phyloP scores from a whole-genome alignment of 139 green algal species.

The Chlamydomonas asymmetrica region DNA sequence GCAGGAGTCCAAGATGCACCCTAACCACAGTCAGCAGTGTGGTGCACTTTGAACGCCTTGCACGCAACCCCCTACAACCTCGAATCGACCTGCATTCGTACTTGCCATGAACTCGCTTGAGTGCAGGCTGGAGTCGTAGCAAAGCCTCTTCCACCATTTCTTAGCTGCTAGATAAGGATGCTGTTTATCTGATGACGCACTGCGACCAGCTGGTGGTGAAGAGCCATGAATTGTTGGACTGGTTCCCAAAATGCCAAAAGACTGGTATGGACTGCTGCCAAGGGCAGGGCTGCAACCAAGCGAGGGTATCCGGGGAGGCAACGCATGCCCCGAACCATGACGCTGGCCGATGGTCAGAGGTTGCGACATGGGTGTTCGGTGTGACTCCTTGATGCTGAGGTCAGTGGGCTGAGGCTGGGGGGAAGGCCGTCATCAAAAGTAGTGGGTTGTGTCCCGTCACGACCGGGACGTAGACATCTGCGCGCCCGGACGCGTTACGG shows the following conservation, averaged over 20 bases:
- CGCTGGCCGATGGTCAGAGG: not conserved
- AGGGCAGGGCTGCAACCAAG: not conserved
- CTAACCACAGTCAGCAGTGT: no score
- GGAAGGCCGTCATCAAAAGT: not conserved
- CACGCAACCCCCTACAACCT: not conserved
- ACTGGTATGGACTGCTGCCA: not conserved
- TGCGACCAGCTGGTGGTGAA: slow-evolving; percentile 2
- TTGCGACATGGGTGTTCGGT: not conserved
- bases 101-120: slow-evolving; percentile 33
- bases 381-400: not conserved
- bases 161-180: slow-evolving; percentile 29
- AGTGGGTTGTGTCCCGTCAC: not conserved
- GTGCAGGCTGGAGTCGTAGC: slow-evolving; percentile 36
- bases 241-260: not conserved
- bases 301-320: not conserved
- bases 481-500: not conserved
- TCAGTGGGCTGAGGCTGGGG: not conserved
- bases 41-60: not conserved
- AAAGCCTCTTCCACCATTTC: slow-evolving; percentile 45
- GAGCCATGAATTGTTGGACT: not conserved
- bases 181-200: not conserved
- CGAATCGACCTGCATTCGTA: no score
- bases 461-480: not conserved
- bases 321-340: not conserved
- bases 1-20: not conserved